Base-by-base conservation (phyloP, 148 eudicot species). In the Vaccinium corymbosum region DNA sequence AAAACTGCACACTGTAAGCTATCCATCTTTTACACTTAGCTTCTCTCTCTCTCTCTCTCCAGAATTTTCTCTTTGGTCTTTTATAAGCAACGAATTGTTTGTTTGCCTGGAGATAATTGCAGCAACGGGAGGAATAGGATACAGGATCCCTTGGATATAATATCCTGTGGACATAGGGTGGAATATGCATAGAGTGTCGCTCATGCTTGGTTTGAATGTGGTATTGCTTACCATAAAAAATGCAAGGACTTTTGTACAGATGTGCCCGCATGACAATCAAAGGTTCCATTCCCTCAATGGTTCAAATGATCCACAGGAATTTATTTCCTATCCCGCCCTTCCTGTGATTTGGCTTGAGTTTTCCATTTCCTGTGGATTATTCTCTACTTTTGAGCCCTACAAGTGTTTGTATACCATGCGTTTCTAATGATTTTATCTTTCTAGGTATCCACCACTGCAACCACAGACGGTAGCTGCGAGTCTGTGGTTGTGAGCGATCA, bases 401-500 rank as follows among this genome's bases (percentile, higher is more conserved):
- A 20, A 27, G n/a, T 76, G 53, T 76, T 75, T 75, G 15, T 76
- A 64, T 71, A n/a, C 52, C 74, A 48, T 66, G 7, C 22, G 3
- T 25, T 48, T 49, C 17, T 15, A 66, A 16, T 66, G 56, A 7
- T 81, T 62, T 81, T 81, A 3, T 7, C 19, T 4, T 82, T 50
- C 35, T 22, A 68, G 94, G 91, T 80, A 72, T 85, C 91, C 38
- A 71, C 91, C 38, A 72, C 92, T 42, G 79, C 92, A 25, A 87
- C 91, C 83, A 88, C 91, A 11, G 93, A 89, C 70, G 85, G 92
- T 16, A 92, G 94, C 86, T 90, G 93, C 42, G 93, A 90, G 84
- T 90, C 93, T 75, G 90, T 87, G 85, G 93, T 88, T 32, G 81
- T 90, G 88, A 90, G 88, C 80, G 91, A 89, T 91, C 93, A 91